These are phyloP conservation scores for Teratosphaeria zuluensis DNA, from an alignment of 2,329 filamentous ascomycete genomes.

Conservation along the genomic window DNA sequence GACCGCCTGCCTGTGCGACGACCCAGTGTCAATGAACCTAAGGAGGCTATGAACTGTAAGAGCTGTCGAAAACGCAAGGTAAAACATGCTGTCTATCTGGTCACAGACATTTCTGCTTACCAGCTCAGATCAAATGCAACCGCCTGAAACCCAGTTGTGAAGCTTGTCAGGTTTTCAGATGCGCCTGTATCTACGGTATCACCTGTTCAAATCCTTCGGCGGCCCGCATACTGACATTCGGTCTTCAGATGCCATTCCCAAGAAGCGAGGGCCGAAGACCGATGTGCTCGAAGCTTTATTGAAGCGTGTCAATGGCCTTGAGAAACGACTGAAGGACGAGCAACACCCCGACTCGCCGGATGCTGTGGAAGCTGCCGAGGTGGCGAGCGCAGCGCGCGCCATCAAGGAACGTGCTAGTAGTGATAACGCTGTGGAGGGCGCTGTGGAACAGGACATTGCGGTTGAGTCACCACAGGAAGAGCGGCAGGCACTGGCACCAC, in stretches of 20 bases:
- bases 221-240: constrained; percentile 2
- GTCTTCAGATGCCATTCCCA: constrained; percentile 66
- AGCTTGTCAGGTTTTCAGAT: constrained; percentile 82
- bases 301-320: constrained; percentile 76
- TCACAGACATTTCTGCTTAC: background rate
- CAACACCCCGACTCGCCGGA: constrained; percentile 34
- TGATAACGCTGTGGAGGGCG: background rate
- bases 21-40: constrained; percentile 58
- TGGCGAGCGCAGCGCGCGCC: background rate
- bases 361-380: constrained; percentile 5
- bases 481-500: background rate
- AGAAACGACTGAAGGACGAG: constrained; percentile 60
- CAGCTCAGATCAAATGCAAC: constrained; percentile 76
- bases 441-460: background rate
- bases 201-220: constrained; percentile 1
- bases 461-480: background rate
- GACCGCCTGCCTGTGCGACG: constrained; percentile 65
- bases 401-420: background rate
- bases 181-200: constrained; percentile 78
- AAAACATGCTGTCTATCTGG: constrained; percentile 6
- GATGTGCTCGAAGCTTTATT: constrained; percentile 77
- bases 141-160: constrained; percentile 75
- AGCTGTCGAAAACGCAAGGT: constrained; percentile 90
- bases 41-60: constrained; percentile 93
- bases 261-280: constrained; percentile 83